Percentiles rank a stretch among this genome's conserved stretches.
Conservation (phyloP, 768 basidiomycete species). For the Suillus spraguei region DNA sequence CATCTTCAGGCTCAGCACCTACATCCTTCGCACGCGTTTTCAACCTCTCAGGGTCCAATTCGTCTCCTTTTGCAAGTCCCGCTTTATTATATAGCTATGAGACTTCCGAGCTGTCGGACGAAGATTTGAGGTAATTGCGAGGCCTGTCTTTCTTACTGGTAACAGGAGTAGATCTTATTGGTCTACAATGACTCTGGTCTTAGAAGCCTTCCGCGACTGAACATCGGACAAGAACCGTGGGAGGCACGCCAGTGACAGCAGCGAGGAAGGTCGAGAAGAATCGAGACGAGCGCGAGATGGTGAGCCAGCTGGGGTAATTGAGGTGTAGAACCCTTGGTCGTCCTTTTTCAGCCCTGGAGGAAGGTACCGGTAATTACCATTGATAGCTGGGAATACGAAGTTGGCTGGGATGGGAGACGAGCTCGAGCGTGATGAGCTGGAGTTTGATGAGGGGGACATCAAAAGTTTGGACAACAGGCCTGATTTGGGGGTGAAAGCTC, state of each 20-base stretch:
- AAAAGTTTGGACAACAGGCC: constrained; percentile 27
- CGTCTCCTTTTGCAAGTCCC: too few relatives aligned
- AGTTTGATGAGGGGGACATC: constrained; percentile 20
- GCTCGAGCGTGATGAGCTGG: constrained; percentile 1
- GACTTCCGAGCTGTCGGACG: background rate
- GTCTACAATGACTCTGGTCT: constrained; percentile 63
- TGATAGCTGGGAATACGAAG: constrained; percentile 54
- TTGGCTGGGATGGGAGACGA: constrained; percentile 21
- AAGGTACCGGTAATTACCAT: constrained; percentile 27
- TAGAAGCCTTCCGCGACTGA: constrained; percentile 44
- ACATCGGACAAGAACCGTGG: constrained; percentile 52
- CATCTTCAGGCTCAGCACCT: too few relatives aligned
- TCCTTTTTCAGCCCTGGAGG: constrained; percentile 53
- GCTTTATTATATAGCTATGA: too few relatives aligned
- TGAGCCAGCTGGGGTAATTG: constrained; percentile 26
- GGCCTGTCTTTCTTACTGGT: constrained; percentile 10
- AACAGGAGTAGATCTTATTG: constrained; percentile 44
- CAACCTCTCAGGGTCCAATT: too few relatives aligned
- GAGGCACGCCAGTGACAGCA: constrained; percentile 39
- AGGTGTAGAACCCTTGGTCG: constrained; percentile 53
- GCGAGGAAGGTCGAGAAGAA: constrained; percentile 26
- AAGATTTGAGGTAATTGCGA: constrained; percentile 19
- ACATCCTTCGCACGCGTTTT: too few relatives aligned
- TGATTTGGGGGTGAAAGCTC: constrained; percentile 46
- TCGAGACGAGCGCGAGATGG: constrained; percentile 19